Evolutionary conservation across 1,284 basidiomycete species (phyloP).

Genomic region (Puccinia novopanici): DNA sequence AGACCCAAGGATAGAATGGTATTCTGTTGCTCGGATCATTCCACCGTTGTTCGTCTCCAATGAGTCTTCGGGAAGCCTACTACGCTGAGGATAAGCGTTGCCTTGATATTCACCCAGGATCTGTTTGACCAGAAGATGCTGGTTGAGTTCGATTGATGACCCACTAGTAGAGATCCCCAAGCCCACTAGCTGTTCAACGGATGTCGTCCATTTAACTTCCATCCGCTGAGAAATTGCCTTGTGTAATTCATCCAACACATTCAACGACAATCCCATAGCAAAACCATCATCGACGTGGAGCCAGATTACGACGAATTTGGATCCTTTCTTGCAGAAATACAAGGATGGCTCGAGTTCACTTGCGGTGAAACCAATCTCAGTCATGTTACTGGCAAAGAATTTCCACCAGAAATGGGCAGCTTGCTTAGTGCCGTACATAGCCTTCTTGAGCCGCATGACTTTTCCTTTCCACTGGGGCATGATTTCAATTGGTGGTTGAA

Average conservation of each 20-base stretch:
- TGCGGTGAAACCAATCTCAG: background rate
- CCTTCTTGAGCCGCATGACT: conserved; percentile 5
- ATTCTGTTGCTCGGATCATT: background rate
- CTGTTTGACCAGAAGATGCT: background rate
- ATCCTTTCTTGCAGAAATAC: conserved; percentile 5
- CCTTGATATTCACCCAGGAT: background rate
- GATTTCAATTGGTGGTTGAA: conserved; percentile 7
- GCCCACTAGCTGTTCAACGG: no score
- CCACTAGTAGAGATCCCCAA: no score
- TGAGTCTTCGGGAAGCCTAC: background rate
- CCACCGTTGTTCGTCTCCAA: background rate
- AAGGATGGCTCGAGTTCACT: background rate
- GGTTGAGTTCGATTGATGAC: background rate
- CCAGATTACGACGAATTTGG: conserved; percentile 2
- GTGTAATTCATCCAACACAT: background rate
- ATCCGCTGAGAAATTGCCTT: background rate
- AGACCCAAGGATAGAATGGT: background rate
- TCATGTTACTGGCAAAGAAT: background rate
- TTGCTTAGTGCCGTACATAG: conserved; percentile 19
- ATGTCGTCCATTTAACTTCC: background rate
- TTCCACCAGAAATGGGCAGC: conserved; percentile 22
- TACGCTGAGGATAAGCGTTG: background rate
- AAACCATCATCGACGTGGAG: conserved; percentile 32
- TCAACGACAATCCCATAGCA: background rate
- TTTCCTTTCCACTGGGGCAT: background rate